Evolutionary conservation across 306 rosid genomes (phyloP).

Genomic region (Cucurbita maxima): DNA sequence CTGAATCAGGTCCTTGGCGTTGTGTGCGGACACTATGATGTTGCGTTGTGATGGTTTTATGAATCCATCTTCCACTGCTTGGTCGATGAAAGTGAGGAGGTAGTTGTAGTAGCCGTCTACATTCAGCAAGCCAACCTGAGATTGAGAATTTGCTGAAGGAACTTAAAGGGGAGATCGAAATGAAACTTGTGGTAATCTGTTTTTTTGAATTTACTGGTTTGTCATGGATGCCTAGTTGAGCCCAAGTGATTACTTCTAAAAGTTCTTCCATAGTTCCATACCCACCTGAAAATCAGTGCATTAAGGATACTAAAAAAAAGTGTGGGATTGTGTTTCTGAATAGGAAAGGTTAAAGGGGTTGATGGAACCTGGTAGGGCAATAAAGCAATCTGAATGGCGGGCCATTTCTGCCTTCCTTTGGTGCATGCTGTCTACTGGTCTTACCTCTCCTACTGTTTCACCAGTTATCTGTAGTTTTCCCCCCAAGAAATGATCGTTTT

Average conservation of each 20-base stretch:
- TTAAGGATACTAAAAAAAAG: neutral
- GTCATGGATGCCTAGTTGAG: slow-evolving; percentile 51
- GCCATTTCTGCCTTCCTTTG: slow-evolving; percentile 65
- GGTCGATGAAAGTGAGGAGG: slow-evolving; percentile 38
- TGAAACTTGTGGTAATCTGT: neutral
- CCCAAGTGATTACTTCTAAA: slow-evolving; percentile 47
- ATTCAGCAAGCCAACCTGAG: slow-evolving; percentile 40
- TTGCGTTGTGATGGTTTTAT: slow-evolving; percentile 39
- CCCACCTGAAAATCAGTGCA: slow-evolving; percentile 25
- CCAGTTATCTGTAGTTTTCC: slow-evolving; percentile 29
- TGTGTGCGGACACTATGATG: slow-evolving; percentile 40
- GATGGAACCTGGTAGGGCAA: slow-evolving; percentile 47
- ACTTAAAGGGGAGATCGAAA: neutral
- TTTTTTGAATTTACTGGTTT: slow-evolving; percentile 26
- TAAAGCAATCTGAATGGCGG: slow-evolving; percentile 47
- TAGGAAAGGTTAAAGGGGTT: neutral
- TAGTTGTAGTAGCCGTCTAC: slow-evolving; percentile 46
- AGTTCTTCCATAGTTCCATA: slow-evolving; percentile 49
- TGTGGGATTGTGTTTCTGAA: neutral
- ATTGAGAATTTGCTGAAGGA: neutral
- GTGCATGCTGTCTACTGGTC: slow-evolving; percentile 44
- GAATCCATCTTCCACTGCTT: slow-evolving; percentile 52
- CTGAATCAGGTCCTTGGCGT: slow-evolving; percentile 40
- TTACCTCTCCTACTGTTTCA: slow-evolving; percentile 45
- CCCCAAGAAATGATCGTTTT: neutral